These are phyloP conservation scores for Acanthochlamys bracteata DNA, from an alignment of 106 monocot genomes.

Conservation along the genomic window DNA sequence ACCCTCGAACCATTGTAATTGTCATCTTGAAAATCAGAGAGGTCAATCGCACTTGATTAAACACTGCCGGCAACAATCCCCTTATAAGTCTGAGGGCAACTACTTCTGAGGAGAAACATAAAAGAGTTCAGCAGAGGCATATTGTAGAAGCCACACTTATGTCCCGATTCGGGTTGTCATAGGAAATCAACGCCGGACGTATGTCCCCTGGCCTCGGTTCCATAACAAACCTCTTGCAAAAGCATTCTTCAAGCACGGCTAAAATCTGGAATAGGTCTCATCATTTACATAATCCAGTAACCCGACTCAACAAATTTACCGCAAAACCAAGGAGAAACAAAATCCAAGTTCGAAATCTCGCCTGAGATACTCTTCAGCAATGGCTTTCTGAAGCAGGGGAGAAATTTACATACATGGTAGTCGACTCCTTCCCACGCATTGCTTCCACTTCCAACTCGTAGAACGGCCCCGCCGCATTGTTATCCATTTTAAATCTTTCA, in stretches of 20 bases:
- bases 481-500: conserved; percentile 56
- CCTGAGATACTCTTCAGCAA: conserved; percentile 90
- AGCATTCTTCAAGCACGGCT: conserved; percentile 76
- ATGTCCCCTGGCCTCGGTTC: conserved; percentile 53
- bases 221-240: conserved; percentile 82
- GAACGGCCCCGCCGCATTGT: conserved; percentile 46
- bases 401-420: conserved; percentile 93
- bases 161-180: conserved; percentile 73
- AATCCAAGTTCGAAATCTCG: neutral
- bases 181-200: conserved; percentile 40
- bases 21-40: conserved; percentile 93
- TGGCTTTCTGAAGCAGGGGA: conserved; percentile 85
- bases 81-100: neutral
- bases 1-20: conserved; percentile 30
- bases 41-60: conserved; percentile 96
- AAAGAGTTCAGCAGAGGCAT: conserved; percentile 55
- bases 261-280: conserved; percentile 33
- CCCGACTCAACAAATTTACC: too few species aligned
- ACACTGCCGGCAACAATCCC: conserved; percentile 51
- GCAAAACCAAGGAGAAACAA: neutral
- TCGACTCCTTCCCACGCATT: conserved; percentile 77
- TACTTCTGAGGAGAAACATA: neutral
- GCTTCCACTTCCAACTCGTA: conserved; percentile 93
- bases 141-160: conserved; percentile 84
- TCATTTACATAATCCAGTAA: neutral